Base-by-base conservation (phyloP, 176 grass and related monocot genomes). In the Alopecurus myosuroides region DNA sequence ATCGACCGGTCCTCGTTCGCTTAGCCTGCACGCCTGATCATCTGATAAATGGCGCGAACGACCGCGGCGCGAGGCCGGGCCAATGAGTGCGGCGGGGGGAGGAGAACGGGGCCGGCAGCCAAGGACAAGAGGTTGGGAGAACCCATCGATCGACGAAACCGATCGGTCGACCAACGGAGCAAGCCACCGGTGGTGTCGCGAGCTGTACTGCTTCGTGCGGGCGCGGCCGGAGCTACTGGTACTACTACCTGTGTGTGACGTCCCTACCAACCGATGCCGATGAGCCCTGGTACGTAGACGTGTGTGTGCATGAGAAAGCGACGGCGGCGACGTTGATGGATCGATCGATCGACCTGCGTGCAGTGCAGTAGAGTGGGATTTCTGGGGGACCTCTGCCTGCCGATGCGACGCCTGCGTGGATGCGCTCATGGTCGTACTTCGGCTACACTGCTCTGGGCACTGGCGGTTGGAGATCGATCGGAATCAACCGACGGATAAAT, bases 1-100 rank as follows among this genome's bases (percentile, higher is more conserved):
- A 9, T 53, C 22, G 53, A 3, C 18, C 70, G 12, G 41, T 46
- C 13, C 13, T 36, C 10, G 72, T 28, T 84, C 46, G 42, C 83
- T 85, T 85, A 20, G 11, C 9, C 22, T 14, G 58, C 82, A 85
- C 82, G 82, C 73, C 58, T 41, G 25, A 13, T 28, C 50, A 5
- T 31, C 74, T 9, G 3, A 77, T 85, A 30, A 77, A 85, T 85
- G 83, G 18, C 74, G 13, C 11, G 83, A 55, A 53, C 83, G 52
- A 77, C 72, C 82, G 33, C 42, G 42, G 42, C 42, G 42, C 42
- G 42, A 45, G 45, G 41, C 23, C 9, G 34, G 34, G 22, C 70
- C 82, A 76, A 76, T 76, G 42, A 23, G 71, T 31, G 44, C 53
- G 76, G 31, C 76, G 36, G n/a, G 6, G 71, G 77, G 25, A 73